phyloP scores from a whole-genome alignment of 176 grass and related monocot species.

The Carex kokanica region DNA sequence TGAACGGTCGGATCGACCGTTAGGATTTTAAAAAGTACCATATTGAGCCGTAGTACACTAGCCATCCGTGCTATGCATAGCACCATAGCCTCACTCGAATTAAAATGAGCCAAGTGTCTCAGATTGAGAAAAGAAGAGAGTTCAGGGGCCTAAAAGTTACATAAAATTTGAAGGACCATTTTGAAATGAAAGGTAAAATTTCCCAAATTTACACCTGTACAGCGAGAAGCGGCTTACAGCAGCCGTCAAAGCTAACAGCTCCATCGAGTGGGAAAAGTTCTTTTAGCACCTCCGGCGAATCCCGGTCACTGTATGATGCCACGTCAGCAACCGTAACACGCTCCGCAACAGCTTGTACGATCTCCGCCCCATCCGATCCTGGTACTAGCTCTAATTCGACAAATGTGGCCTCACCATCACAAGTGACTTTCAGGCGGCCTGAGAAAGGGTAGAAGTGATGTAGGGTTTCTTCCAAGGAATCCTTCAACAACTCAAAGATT shows the following conservation, averaged over 20 bases:
- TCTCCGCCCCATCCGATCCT: slow-evolving; percentile 38
- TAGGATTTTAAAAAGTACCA: too few species aligned
- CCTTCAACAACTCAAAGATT: slow-evolving; percentile 29
- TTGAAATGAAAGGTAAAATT: too few species aligned
- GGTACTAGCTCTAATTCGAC: slow-evolving; percentile 39
- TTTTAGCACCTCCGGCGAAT: slow-evolving; percentile 31
- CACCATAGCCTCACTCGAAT: too few species aligned
- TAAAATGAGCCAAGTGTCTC: too few species aligned
- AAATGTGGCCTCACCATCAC: not conserved
- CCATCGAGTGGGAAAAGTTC: slow-evolving; percentile 35
- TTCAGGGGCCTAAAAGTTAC: too few species aligned
- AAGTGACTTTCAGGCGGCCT: slow-evolving; percentile 33
- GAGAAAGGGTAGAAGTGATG: slow-evolving; percentile 51
- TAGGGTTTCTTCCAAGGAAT: slow-evolving; percentile 40
- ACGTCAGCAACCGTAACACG: slow-evolving; percentile 28
- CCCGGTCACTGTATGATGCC: not conserved
- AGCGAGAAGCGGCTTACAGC: slow-evolving; percentile 33
- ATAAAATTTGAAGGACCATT: too few species aligned
- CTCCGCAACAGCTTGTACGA: slow-evolving; percentile 38
- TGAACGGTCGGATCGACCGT: too few species aligned
- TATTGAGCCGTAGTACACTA: too few species aligned
- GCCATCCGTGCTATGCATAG: too few species aligned
- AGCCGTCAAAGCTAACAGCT: slow-evolving; percentile 43
- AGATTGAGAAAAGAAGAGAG: too few species aligned
- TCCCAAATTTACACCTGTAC: slow-evolving; percentile 27